Evolutionary conservation across 2,329 filamentous ascomycete genomes (phyloP), one percentile per base, ranked within the genome.

Genomic region (Cordyceps cateniannulata): DNA sequence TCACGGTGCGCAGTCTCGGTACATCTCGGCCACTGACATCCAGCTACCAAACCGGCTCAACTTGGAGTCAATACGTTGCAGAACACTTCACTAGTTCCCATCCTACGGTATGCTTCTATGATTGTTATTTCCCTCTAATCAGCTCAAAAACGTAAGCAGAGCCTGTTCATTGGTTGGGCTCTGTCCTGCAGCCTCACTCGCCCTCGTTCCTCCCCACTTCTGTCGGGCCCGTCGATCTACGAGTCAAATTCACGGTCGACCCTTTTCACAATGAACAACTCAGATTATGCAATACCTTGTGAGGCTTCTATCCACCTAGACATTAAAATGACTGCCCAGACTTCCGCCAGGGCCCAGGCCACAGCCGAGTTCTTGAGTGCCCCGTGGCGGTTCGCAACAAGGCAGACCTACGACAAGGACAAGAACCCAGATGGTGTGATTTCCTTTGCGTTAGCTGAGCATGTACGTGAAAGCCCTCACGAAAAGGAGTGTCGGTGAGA

Each of bases 371-470:
- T 62, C 16, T 58, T 70, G 20, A 66, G 69, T 44, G 51, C 68
- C 2, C 71, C 72, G 2, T 75, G 72, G 72, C 68, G 69, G 49
- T 74, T 73, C 38, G 72, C 71, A 1, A 68, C 70, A 1, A 59
- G 62, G 20, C 68, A 65, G 7, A 68, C 66, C 2, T 82, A 78
- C 67, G 67, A 78, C 60, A 70, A 75, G 0, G 63, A 67, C 3
- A 64, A 64, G 5, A 77, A 77, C 35, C 72, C 73, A 1, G 63
- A 68, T 9, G 79, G 79, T 1, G 72, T 79, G 53, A 70, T 82
- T 54, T 80, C 77, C 4, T 76, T 83, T 29, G 77, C 75, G 0
- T 72, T 79, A 1, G 79, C 80, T 5, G 80, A 82, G 62, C 81
- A 82, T 65, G 72, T 67, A 47, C n/a, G 63, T 50, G n/a, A 32